A percentile compares a stretch with the other conserved stretches of the same genome.
Conservation (phyloP, 78 protist genomes). For the Dictyostelium capitatum region DNA sequence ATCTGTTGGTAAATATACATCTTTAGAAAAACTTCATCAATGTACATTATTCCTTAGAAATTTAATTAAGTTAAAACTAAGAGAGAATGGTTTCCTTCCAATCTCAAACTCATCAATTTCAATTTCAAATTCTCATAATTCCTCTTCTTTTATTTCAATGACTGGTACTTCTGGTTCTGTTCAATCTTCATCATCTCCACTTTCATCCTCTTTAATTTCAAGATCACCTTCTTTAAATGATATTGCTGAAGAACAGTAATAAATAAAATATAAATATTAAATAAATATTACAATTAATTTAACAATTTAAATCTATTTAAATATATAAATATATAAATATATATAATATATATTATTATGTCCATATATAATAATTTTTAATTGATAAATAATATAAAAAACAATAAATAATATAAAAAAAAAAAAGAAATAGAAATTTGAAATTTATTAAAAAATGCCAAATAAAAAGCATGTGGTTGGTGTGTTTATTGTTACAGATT, state of each 20-base stretch:
- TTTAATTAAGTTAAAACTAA: slow-evolving; percentile 34
- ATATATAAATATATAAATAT: too few relatives aligned
- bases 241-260: slow-evolving; percentile 41
- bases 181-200: not conserved
- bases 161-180: slow-evolving; percentile 17
- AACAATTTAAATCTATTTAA: too few relatives aligned
- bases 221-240: slow-evolving; percentile 68
- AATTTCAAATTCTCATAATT: slow-evolving; percentile 16
- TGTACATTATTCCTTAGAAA: slow-evolving; percentile 52
- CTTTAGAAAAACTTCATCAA: slow-evolving; percentile 34
- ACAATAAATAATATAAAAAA: too few relatives aligned
- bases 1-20: not conserved
- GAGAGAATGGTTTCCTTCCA: slow-evolving; percentile 51
- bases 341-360: too few relatives aligned
- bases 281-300: too few relatives aligned
- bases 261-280: not conserved
- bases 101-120: slow-evolving; percentile 27
- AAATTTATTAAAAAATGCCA: too few relatives aligned
- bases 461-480: too few relatives aligned
- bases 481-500: too few relatives aligned
- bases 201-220: slow-evolving; percentile 56
- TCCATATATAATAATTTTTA: too few relatives aligned
- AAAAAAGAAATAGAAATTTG: too few relatives aligned
- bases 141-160: slow-evolving; percentile 33
- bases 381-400: too few relatives aligned